A percentile compares a stretch with the other conserved stretches of the same genome.
These are phyloP conservation scores for Kandelia obovata DNA, from an alignment of 345 rosid species.

Conservation along the genomic window DNA sequence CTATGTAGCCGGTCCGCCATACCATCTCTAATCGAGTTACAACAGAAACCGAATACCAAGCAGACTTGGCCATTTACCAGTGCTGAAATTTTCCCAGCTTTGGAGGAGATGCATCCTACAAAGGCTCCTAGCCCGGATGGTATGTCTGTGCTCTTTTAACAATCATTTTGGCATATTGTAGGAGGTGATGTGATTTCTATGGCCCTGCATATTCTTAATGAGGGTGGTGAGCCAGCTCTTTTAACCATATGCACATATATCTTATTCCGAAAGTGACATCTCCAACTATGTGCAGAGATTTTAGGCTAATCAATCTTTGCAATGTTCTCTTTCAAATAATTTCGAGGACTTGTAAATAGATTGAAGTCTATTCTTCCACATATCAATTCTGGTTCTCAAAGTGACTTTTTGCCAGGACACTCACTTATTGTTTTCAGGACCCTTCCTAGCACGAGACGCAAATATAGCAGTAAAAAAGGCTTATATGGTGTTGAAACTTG, in stretches of 20 bases:
- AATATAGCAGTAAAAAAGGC: no score
- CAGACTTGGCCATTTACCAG: no score
- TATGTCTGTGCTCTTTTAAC: background rate
- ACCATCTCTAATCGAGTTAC: no score
- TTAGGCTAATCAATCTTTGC: background rate
- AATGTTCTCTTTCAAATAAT: background rate
- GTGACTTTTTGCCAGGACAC: background rate
- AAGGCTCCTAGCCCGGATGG: background rate
- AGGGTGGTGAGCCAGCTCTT: background rate
- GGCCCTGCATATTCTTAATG: background rate
- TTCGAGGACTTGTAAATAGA: background rate
- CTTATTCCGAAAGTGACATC: background rate
- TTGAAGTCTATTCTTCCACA: background rate
- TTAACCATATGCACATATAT: background rate
- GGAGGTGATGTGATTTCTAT: background rate
- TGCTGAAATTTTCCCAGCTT: background rate
- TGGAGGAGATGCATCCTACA: background rate
- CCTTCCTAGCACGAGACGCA: background rate
- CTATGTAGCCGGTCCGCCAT: no score
- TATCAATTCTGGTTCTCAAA: background rate
- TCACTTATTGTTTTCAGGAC: background rate
- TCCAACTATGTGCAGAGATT: background rate
- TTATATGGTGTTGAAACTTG: background rate
- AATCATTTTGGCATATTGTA: background rate
- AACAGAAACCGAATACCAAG: background rate